These are phyloP conservation scores for Tricholoma furcatifolium DNA, from an alignment of 768 basidiomycete species.

Conservation along the genomic window DNA sequence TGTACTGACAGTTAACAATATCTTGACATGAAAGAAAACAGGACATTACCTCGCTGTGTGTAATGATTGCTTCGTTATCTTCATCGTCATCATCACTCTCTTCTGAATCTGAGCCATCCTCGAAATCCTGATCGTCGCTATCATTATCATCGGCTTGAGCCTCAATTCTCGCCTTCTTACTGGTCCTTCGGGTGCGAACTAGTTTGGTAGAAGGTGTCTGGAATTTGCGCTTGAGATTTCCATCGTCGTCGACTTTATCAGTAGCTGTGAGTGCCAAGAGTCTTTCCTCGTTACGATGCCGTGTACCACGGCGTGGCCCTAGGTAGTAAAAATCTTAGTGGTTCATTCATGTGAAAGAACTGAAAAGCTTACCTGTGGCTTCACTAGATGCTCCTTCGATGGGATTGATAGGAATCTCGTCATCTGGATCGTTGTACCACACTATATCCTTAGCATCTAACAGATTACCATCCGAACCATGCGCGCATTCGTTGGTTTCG, in stretches of 20 bases:
- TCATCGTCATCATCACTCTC: neutral
- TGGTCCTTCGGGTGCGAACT: neutral
- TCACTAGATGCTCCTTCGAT: too few species aligned
- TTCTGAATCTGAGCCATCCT: neutral
- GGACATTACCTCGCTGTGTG: neutral
- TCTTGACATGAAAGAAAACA: neutral
- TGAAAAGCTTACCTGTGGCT: too few species aligned
- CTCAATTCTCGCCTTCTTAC: neutral
- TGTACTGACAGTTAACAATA: neutral
- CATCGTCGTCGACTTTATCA: constrained; percentile 1
- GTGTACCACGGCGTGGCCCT: neutral
- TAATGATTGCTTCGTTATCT: neutral
- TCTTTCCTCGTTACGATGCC: neutral
- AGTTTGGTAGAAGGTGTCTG: neutral
- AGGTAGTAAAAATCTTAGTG: too few species aligned
- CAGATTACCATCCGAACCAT: too few species aligned
- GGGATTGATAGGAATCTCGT: too few species aligned
- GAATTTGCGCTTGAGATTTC: neutral
- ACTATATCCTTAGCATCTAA: too few species aligned
- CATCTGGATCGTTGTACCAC: too few species aligned
- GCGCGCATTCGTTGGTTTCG: too few species aligned
- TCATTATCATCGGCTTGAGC: neutral
- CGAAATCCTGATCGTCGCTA: neutral
- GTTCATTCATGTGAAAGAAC: too few species aligned
- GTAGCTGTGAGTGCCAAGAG: neutral